phyloP scores from a whole-genome alignment of 768 basidiomycete genomes.

The Calocybe gangraenosa region DNA sequence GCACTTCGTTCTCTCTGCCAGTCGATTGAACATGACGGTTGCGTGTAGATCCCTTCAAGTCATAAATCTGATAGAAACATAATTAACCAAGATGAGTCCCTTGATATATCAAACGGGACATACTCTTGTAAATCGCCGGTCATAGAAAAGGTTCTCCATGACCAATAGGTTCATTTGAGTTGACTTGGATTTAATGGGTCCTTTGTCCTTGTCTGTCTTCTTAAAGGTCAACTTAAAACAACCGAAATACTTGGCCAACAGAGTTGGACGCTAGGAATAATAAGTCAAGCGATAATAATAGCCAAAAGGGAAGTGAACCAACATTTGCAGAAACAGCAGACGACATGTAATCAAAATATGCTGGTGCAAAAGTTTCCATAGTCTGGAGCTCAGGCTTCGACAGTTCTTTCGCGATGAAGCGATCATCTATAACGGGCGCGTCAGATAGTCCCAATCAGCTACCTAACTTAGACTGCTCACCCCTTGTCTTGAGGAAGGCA shows the following conservation, averaged over 20 bases:
- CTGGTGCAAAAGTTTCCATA: constrained; percentile 95
- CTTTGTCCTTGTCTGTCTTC: constrained; percentile 70
- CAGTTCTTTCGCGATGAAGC: constrained; percentile 97
- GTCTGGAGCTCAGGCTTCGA: constrained; percentile 88
- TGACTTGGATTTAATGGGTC: constrained; percentile 62
- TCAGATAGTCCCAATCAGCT: constrained; percentile 3
- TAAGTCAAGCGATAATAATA: constrained; percentile 7
- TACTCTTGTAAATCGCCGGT: constrained; percentile 85
- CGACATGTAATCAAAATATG: constrained; percentile 98
- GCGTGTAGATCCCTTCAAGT: constrained; percentile 93
- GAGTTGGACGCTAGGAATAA: constrained; percentile 72
- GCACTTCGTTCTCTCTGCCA: constrained; percentile 86
- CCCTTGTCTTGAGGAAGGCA: constrained; percentile 93
- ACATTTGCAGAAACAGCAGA: constrained; percentile 87
- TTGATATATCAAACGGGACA: background rate
- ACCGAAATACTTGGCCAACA: constrained; percentile 95
- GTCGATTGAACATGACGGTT: constrained; percentile 92
- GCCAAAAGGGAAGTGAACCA: constrained; percentile 22
- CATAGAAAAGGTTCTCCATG: constrained; percentile 98
- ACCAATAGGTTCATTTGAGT: constrained; percentile 94
- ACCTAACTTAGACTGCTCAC: constrained; percentile 33
- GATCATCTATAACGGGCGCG: constrained; percentile 63
- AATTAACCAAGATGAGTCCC: background rate
- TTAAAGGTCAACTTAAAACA: constrained; percentile 93
- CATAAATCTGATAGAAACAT: constrained; percentile 70